Evolutionary conservation across 768 basidiomycete genomes (phyloP), one percentile per base, ranked within the genome.

Genomic region (Phanerodontia chrysosporium): DNA sequence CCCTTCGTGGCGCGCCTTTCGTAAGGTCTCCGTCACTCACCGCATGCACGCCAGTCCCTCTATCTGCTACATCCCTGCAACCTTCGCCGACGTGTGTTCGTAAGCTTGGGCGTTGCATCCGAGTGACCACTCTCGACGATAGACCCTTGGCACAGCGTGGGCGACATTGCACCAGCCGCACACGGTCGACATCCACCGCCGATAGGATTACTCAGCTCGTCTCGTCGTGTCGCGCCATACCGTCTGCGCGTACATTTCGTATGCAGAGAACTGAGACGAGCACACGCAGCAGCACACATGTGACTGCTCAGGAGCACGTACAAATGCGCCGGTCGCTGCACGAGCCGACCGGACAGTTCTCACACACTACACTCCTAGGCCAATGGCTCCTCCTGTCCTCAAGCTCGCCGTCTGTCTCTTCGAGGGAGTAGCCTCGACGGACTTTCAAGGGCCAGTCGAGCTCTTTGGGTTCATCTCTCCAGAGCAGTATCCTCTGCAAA

Each of bases 391-490:
- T 35, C n/a, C 13, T 8, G 5, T n/a, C 2, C 52, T 53, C 25
- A 45, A 42, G 9, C 25, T 66, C 51, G 73, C 72, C 6, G 67
- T 75, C 35, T 75, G 73, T 51, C 64, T 75, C 48, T 74, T 66
- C 58, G 66, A 66, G 16, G 58, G 63, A 57, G 67, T 69, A 45
- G 68, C 69, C 5, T 57, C 62, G 13, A 62, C 69, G 24, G 74
- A 75, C 60, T 75, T 68, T 56, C 70, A 71, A 60, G 73, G 73
- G 2, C 70, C 73, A 16, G 57, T 73, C 14, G 72, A 73, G 59
- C 57, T 72, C 0, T 58, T 75, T 12, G 63, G 66, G 21, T 62
- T 61, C 49, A 14, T 66, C 44, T 27, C 48, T 1, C 53, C 57
- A 9, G 24, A 30, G 21, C 35, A n/a, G 13, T 10, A 6, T 2